Percentiles rank a stretch among this genome's conserved stretches.
Conservation (phyloP, 1,284 basidiomycete species). For the Puccinia triticina region DNA sequence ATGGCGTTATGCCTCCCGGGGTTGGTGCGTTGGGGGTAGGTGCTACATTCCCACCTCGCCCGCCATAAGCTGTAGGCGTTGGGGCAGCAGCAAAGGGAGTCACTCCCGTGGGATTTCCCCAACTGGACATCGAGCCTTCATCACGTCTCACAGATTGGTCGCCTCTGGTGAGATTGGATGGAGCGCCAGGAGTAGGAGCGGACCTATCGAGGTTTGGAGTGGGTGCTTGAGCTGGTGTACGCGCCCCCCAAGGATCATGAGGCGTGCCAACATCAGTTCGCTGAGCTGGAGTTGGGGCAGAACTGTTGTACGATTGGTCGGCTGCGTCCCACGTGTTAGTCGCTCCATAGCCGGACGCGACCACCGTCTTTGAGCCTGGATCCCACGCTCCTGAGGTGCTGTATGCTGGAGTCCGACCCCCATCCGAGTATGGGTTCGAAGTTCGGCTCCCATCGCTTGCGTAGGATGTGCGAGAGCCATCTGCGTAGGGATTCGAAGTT, state of each 20-base stretch:
- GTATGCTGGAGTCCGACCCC: conserved; percentile 60
- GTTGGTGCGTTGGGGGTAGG: conserved; percentile 57
- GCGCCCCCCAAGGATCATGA: conserved; percentile 53
- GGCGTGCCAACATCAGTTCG: conserved; percentile 52
- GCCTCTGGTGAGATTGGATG: conserved; percentile 50
- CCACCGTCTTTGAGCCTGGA: conserved; percentile 59
- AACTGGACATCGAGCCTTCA: conserved; percentile 55
- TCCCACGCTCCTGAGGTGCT: conserved; percentile 60
- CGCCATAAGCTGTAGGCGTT: conserved; percentile 55
- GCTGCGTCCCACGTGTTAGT: conserved; percentile 53
- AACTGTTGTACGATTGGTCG: conserved; percentile 51
- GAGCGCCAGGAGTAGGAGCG: conserved; percentile 29
- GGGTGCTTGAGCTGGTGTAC: conserved; percentile 30
- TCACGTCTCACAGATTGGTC: conserved; percentile 54
- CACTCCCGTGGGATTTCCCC: conserved; percentile 54
- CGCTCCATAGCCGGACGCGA: conserved; percentile 52
- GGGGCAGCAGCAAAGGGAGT: conserved; percentile 56
- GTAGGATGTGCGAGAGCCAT: conserved; percentile 70
- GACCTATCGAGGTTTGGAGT: conserved; percentile 47
- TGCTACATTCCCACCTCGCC: conserved; percentile 53
- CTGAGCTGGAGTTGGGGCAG: conserved; percentile 51
- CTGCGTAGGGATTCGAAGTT: conserved; percentile 65
- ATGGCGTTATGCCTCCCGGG: conserved; percentile 56
- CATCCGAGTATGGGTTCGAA: conserved; percentile 71
- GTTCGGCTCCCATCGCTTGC: conserved; percentile 66